Evolutionary conservation across 1,139 yeast species (phyloP).

Genomic region (Saccharomycopsis crataegensis): DNA sequence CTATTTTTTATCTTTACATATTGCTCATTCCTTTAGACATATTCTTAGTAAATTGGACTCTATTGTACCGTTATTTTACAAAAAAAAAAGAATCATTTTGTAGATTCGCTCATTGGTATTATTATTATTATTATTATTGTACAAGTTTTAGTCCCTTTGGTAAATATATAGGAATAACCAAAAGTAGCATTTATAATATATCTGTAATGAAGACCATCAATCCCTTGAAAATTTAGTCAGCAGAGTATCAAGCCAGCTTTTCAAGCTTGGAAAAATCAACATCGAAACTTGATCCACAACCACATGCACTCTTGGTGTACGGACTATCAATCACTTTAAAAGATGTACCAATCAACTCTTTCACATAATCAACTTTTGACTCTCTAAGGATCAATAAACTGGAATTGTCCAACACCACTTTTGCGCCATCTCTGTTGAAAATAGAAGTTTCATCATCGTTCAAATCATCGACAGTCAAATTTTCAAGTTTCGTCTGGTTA

Average conservation of each 20-base stretch:
- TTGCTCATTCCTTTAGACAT: too few relatives aligned
- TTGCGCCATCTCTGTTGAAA: slow-evolving; percentile 63
- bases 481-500: not conserved
- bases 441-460: slow-evolving; percentile 33
- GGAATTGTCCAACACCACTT: slow-evolving; percentile 69
- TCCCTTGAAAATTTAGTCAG: too few relatives aligned
- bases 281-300: slow-evolving; percentile 94
- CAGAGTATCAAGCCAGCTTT: not conserved
- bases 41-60: too few relatives aligned
- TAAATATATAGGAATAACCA: too few relatives aligned
- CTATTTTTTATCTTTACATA: too few relatives aligned
- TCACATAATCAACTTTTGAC: slow-evolving; percentile 80
- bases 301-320: slow-evolving; percentile 85
- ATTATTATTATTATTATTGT: too few relatives aligned
- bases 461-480: slow-evolving; percentile 33
- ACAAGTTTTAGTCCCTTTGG: too few relatives aligned
- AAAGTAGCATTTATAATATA: too few relatives aligned
- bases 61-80: too few relatives aligned
- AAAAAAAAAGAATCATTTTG: too few relatives aligned
- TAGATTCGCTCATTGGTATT: too few relatives aligned
- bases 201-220: too few relatives aligned
- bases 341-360: slow-evolving; percentile 90
- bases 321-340: slow-evolving; percentile 90
- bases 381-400: slow-evolving; percentile 79
- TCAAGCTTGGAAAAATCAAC: slow-evolving; percentile 58